phyloP scores from a whole-genome alignment of 768 basidiomycete species.

The Russula olivacea region DNA sequence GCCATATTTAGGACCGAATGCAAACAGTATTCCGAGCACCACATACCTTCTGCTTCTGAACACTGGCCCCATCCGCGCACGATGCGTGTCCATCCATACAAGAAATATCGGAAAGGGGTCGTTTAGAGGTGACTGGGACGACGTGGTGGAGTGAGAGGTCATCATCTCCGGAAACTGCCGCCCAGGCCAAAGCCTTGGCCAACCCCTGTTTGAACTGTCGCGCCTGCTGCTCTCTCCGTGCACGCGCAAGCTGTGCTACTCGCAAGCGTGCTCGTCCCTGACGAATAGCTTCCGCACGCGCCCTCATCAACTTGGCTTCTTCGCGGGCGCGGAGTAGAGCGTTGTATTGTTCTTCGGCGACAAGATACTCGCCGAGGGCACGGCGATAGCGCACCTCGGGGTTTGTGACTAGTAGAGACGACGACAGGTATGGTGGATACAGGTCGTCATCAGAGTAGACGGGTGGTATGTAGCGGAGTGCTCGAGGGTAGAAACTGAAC shows the following conservation, averaged over 20 bases:
- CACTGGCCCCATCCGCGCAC: neutral
- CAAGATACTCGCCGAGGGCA: slow-evolving; percentile 12
- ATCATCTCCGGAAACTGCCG: neutral
- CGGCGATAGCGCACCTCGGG: slow-evolving; percentile 19
- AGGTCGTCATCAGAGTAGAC: neutral
- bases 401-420: neutral
- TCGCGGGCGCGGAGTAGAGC: neutral
- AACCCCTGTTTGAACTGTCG: neutral
- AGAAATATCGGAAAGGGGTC: neutral
- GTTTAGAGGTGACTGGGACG: neutral
- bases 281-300: slow-evolving; percentile 2
- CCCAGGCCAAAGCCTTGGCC: neutral
- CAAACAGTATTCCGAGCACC: neutral
- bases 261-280: slow-evolving; percentile 1
- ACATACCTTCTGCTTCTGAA: slow-evolving; percentile 1
- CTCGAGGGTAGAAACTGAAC: slow-evolving; percentile 5
- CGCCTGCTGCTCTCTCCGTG: neutral
- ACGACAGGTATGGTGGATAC: neutral
- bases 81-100: neutral
- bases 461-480: neutral
- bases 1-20: neutral
- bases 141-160: neutral
- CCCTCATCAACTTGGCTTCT: neutral
- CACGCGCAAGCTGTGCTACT: neutral
- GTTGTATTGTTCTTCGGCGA: slow-evolving; percentile 18